Conservation (phyloP, 2,329 filamentous ascomycete genomes). For the Bertia moriformis region DNA sequence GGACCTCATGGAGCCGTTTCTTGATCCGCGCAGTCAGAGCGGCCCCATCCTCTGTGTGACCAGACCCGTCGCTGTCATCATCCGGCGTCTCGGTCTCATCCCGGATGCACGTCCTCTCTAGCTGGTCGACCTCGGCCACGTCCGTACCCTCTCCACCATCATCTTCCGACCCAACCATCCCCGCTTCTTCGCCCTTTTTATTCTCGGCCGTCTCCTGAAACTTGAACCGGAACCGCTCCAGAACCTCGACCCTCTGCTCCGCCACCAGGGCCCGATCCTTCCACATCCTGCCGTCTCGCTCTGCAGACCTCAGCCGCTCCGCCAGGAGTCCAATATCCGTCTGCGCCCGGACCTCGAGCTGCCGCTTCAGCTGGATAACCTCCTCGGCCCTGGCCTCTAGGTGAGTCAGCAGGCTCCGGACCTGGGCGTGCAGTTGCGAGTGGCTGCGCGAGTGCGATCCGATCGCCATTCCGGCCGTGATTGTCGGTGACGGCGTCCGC, state of each 20-base stretch:
- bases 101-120: too few relatives aligned
- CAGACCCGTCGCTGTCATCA: too few relatives aligned
- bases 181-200: too few relatives aligned
- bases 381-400: slow-evolving; percentile 31
- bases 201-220: too few relatives aligned
- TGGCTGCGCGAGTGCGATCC: slow-evolving; percentile 8
- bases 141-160: too few relatives aligned
- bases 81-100: too few relatives aligned
- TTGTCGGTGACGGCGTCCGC: neutral
- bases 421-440: slow-evolving; percentile 27
- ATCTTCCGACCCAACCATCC: too few relatives aligned
- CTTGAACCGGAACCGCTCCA: slow-evolving; percentile 30
- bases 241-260: slow-evolving; percentile 32
- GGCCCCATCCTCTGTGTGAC: too few relatives aligned
- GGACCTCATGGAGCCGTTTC: too few relatives aligned
- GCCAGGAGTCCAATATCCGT: slow-evolving; percentile 28
- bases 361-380: slow-evolving; percentile 23
- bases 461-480: too few relatives aligned
- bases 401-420: slow-evolving; percentile 30
- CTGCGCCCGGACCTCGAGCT: slow-evolving; percentile 26
- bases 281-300: slow-evolving; percentile 31
- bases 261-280: slow-evolving; percentile 37
- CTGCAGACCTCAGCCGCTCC: slow-evolving; percentile 28
- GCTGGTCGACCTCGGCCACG: too few relatives aligned
- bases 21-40: too few relatives aligned